Base-by-base conservation (phyloP, 805 yeast species). In the Saccharomycopsis vini region DNA sequence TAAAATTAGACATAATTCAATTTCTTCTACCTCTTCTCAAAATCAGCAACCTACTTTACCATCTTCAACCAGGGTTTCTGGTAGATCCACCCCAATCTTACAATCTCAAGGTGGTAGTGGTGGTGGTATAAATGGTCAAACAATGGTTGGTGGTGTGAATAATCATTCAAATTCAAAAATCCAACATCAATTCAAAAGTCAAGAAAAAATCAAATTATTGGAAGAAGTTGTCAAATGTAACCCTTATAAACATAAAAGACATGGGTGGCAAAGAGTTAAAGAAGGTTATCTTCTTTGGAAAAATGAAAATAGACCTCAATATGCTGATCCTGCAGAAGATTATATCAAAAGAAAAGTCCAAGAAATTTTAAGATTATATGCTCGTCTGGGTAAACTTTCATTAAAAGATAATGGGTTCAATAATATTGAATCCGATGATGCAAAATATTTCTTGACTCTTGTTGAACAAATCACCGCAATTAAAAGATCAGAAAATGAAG, bases 251-350 rank as follows among this genome's bases (percentile, higher is more conserved):
- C 45, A 48, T 24, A 48, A 42, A 34, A 45, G 28, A 36, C 34
- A 36, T 32, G 51, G 51, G n/a, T 48, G 51, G 51, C 49, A 45
- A 26, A 37, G 39, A 21, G 51, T 48, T 39, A 48, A 48, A 36
- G 46, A 44, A 13, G 51, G 49, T 3, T 48, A 48, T 42, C 33
- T 48, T n/a, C 26, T 15, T 10, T 48, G 51, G 51, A 48, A 48
- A 34, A 48, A 48, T 26, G 22, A 42, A 18, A 26, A 48, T 36
- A 37, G 51, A 7, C 51, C 51, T n/a, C 45, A 48, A 36, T 48
- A 48, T 33, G 51, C 51, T 18, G 51, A 48, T 31, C 51, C 51
- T 5, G 51, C 51, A 19, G 51, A 48, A 40, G 51, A 48, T 30
- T 48, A 48, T 26, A 48, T 48, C 42, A 48, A 48, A 24, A 33